phyloP scores from a whole-genome alignment of 768 basidiomycete genomes.

The Crassisporium funariophilum region DNA sequence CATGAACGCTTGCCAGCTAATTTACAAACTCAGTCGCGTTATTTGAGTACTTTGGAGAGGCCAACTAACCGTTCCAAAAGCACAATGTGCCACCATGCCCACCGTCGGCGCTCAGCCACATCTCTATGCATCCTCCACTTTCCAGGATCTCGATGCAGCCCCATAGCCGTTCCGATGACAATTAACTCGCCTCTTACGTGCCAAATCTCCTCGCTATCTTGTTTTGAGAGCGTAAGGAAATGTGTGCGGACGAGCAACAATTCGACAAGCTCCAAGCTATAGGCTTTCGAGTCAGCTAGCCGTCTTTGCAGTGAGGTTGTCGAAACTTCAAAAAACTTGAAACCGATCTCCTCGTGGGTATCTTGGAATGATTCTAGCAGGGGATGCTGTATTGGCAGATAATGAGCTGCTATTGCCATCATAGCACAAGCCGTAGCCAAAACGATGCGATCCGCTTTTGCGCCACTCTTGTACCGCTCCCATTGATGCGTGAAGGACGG shows the following conservation, averaged over 20 bases:
- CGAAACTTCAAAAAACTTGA: conserved; percentile 71
- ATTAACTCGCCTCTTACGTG: conserved; percentile 70
- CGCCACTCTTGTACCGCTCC: conserved; percentile 72
- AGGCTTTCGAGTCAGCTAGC: conserved; percentile 57
- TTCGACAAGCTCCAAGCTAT: conserved; percentile 76
- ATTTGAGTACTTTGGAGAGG: conserved; percentile 9
- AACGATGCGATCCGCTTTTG: conserved; percentile 64
- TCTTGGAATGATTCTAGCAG: conserved; percentile 57
- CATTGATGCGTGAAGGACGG: conserved; percentile 62
- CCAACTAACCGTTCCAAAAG: conserved; percentile 68
- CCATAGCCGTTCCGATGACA: conserved; percentile 79
- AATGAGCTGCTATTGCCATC: conserved; percentile 73
- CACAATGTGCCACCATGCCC: conserved; percentile 92
- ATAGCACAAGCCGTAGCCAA: conserved; percentile 74
- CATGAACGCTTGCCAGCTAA: conserved; percentile 86
- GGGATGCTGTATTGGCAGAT: conserved; percentile 66
- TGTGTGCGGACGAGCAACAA: conserved; percentile 69
- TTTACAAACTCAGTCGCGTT: conserved; percentile 11
- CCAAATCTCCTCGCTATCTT: conserved; percentile 84
- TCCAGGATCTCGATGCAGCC: conserved; percentile 83
- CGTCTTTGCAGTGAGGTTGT: conserved; percentile 64
- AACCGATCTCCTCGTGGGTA: conserved; percentile 59
- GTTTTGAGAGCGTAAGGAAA: conserved; percentile 72
- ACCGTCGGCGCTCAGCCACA: conserved; percentile 74
- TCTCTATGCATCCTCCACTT: conserved; percentile 72